Evolutionary conservation across 495 filamentous ascomycete species (phyloP).

Genomic region (Chaetomium cochliodes): DNA sequence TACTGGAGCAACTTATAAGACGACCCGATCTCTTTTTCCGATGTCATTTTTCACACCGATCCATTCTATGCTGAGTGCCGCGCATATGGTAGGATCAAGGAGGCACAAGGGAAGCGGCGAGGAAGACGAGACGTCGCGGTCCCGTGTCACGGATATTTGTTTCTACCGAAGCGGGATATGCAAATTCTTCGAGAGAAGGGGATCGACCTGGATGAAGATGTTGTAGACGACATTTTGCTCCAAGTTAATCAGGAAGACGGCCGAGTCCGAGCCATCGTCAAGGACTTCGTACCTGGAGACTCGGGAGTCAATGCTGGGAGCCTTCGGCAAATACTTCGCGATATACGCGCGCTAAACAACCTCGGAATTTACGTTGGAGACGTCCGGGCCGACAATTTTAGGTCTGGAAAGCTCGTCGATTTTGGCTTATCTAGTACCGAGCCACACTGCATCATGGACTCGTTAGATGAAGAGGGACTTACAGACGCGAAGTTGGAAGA

Average conservation of each 20-base stretch:
- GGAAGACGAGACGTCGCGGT: neutral
- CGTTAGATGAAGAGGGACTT: too few relatives aligned
- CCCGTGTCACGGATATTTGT: neutral
- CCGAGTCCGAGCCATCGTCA: neutral
- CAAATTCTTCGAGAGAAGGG: neutral
- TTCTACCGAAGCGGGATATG: neutral
- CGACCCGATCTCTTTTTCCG: neutral
- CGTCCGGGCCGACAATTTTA: constrained; percentile 3
- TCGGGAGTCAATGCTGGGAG: neutral
- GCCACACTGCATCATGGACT: too few relatives aligned
- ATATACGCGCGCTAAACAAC: neutral
- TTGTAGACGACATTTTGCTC: neutral
- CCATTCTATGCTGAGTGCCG: constrained; percentile 6
- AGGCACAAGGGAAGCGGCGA: neutral
- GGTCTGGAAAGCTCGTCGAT: neutral
- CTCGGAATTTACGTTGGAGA: neutral
- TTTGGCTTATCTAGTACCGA: neutral
- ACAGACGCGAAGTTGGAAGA: neutral
- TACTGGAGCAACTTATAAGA: neutral
- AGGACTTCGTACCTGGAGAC: neutral
- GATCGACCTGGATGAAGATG: neutral
- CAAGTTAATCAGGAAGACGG: neutral
- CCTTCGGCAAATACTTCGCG: neutral
- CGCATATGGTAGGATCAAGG: neutral
- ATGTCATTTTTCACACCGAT: neutral